Conservation (phyloP, 129 eudicot species). For the Arctium minus region DNA sequence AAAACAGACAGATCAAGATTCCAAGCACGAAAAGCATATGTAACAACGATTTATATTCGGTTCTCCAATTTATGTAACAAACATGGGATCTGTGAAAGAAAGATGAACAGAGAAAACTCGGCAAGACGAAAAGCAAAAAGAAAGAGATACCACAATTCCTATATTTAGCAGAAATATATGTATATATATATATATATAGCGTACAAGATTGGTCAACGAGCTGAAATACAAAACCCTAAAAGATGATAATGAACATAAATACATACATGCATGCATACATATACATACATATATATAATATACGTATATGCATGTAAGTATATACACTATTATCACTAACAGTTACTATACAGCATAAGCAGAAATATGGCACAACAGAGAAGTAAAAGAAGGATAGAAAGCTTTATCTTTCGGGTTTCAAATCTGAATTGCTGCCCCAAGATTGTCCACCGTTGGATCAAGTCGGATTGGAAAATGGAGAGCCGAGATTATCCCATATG, state of each 20-base stretch:
- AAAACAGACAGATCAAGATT: neutral
- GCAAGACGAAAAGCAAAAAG: neutral
- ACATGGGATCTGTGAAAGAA: neutral
- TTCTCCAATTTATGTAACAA: neutral
- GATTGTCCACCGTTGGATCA: constrained; percentile 23
- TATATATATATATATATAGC: neutral
- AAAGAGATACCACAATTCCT: constrained; percentile 10
- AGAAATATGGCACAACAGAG: constrained; percentile 33
- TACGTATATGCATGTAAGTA: constrained; percentile 6
- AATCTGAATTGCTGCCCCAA: neutral
- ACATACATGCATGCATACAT: constrained; percentile 27
- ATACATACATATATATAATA: constrained; percentile 1
- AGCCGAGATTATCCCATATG: constrained; percentile 6
- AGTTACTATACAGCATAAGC: constrained; percentile 45
- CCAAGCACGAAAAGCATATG: neutral
- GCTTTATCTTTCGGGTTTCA: constrained; percentile 15
- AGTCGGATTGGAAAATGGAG: constrained; percentile 2
- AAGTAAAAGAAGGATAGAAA: constrained; percentile 17
- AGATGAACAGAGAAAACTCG: neutral
- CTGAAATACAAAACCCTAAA: constrained; percentile 1
- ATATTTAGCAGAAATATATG: constrained; percentile 5
- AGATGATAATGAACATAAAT: constrained; percentile 6
- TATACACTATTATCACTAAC: neutral
- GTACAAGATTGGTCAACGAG: constrained; percentile 1
- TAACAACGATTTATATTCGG: neutral